Evolutionary conservation across 345 rosid species (phyloP).

Genomic region (Syzygium grande): DNA sequence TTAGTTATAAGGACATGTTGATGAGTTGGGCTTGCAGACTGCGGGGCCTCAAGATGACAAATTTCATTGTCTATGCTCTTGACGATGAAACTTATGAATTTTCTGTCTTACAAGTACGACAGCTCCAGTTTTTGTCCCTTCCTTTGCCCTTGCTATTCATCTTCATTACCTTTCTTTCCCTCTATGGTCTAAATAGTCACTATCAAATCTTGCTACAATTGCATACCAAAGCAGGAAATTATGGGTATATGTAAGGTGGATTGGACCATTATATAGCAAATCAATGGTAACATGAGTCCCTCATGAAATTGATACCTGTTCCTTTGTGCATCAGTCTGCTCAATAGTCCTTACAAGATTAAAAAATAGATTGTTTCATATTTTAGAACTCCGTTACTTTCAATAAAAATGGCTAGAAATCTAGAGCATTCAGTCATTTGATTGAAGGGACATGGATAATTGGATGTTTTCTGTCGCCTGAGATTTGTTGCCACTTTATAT

Average conservation of each 20-base stretch:
- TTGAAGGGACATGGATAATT: not conserved
- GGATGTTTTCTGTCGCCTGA: not conserved
- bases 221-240: not conserved
- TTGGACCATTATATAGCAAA: not conserved
- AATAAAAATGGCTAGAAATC: not conserved
- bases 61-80: constrained; percentile 82
- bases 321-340: not conserved
- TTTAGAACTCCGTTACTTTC: not conserved
- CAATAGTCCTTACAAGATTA: not conserved
- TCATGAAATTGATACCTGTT: not conserved
- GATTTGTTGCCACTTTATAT: not conserved
- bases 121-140: not conserved
- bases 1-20: constrained; percentile 88
- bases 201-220: not conserved
- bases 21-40: constrained; percentile 97
- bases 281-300: not conserved
- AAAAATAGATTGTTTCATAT: not conserved
- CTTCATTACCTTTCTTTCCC: not conserved
- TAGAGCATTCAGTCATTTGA: not conserved
- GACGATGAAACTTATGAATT: constrained; percentile 75
- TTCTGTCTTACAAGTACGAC: constrained; percentile 58
- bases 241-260: not conserved
- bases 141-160: not conserved
- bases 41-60: constrained; percentile 55
- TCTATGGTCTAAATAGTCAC: not conserved